A percentile compares a stretch with the other conserved stretches of the same genome.
Conservation (phyloP, 2,329 filamentous ascomycete species). For the Trichoderma sp. region DNA sequence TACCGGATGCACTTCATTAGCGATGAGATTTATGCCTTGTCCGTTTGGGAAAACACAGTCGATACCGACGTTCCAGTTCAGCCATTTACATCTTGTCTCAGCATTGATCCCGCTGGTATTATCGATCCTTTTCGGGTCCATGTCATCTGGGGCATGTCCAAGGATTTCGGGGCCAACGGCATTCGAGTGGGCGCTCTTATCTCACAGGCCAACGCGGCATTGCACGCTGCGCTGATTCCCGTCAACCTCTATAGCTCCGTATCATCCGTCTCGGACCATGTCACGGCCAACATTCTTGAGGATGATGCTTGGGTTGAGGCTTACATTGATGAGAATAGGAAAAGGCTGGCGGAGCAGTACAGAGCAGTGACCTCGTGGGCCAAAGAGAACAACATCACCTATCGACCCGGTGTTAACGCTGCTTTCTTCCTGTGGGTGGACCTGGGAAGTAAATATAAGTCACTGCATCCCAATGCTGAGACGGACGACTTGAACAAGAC, state of each 20-base stretch:
- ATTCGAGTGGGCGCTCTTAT: conserved; percentile 49
- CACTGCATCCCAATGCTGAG: conserved; percentile 22
- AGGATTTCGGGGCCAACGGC: conserved; percentile 58
- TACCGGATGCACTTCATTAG: conserved; percentile 51
- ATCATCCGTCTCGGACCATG: conserved; percentile 42
- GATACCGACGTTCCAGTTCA: conserved; percentile 26
- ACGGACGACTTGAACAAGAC: conserved; percentile 25
- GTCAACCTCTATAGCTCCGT: conserved; percentile 43
- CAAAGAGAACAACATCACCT: conserved; percentile 39
- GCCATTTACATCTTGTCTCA: conserved; percentile 45
- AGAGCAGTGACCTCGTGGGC: conserved; percentile 36
- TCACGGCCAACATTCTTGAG: conserved; percentile 41
- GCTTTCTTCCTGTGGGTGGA: conserved; percentile 56
- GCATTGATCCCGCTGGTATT: conserved; percentile 40
- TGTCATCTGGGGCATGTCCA: conserved; percentile 45
- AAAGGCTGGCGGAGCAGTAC: conserved; percentile 39
- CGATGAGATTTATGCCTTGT: conserved; percentile 50
- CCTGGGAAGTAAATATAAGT: conserved; percentile 34
- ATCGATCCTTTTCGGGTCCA: conserved; percentile 51
- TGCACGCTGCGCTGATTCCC: conserved; percentile 38
- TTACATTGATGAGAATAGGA: conserved; percentile 44
- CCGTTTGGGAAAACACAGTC: conserved; percentile 43
- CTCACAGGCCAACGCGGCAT: conserved; percentile 41
- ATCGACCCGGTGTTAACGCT: conserved; percentile 47
- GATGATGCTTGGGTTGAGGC: conserved; percentile 41